Conservation (phyloP, 2,329 filamentous ascomycete species). For the Fusarium sp. region DNA sequence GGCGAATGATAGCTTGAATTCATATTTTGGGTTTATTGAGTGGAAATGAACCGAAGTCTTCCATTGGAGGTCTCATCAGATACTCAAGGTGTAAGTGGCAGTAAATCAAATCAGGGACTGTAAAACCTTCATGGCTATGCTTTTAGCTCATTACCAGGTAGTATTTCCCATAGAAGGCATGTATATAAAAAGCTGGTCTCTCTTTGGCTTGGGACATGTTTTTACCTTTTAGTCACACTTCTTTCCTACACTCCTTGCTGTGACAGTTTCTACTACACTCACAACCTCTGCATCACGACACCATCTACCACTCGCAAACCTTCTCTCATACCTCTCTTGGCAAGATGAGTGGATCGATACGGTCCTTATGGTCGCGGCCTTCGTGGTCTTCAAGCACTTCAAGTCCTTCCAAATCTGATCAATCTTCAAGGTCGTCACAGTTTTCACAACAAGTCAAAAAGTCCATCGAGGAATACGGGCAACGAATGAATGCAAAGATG, state of each 20-base stretch:
- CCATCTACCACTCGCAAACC: background rate
- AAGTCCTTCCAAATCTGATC: background rate
- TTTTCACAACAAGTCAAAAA: background rate
- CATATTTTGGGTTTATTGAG: background rate
- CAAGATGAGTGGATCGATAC: background rate
- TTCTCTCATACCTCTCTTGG: no score
- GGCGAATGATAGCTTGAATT: background rate
- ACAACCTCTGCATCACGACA: background rate
- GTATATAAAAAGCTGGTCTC: background rate
- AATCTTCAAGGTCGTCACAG: background rate
- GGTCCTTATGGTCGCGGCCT: background rate
- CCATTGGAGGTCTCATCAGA: background rate
- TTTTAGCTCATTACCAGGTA: no score
- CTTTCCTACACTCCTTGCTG: background rate
- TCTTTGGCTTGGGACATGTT: background rate
- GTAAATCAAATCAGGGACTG: background rate
- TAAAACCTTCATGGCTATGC: background rate
- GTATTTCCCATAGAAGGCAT: background rate
- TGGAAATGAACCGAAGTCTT: background rate
- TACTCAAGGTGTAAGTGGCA: background rate
- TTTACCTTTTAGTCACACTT: background rate
- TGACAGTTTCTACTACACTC: background rate
- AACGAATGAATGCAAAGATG: background rate
- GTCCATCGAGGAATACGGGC: background rate
- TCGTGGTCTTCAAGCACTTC: background rate